Evolutionary conservation across 2,329 filamentous ascomycete species (phyloP), one percentile per base, ranked within the genome.

Genomic region (Annulohypoxylon truncatum): DNA sequence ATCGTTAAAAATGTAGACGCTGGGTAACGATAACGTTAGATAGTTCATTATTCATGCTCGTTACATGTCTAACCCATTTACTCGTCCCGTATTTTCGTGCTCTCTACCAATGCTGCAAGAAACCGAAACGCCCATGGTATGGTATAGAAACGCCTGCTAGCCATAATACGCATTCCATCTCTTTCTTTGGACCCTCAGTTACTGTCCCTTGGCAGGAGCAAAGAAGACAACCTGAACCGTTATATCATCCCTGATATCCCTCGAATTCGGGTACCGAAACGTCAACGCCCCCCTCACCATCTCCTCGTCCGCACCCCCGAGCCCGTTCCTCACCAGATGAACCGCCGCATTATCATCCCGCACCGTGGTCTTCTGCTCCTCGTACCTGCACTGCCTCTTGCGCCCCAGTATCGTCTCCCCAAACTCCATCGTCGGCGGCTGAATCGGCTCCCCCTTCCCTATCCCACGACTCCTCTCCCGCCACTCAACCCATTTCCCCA

Each of bases 201-300:
- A 53, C 13, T 57, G 20, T 15, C 31, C 20, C 31, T 57, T 54
- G 22, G 22, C 40, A n/a, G 69, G 89, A 7, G 59, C 88, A 70
- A 93, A 93, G 81, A 96, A 95, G 64, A 95, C 91, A 29, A 96
- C 92, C 79, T 96, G 91, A 13, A 96, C 90, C 0, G 93, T 96
- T 58, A 95, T 83, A 76, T 96, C 93, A 73, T 96, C 93, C 70
- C 91, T 87, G 47, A 79, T 75, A 50, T 76, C 74, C 67, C 92
- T 83, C 38, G 90, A 90, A 71, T 90, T 88, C 0, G 93, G 92
- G 67, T 88, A 88, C 7, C 88, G 87, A 26, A 93, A 83, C 1
- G 91, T 92, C 73, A 95, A 80, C 51, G 93, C 79, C 3, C 91
- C 92, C 69, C 89, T 89, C 22, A 96, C 82, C 83, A 93, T 87